Conservation (phyloP, 768 basidiomycete genomes). For the Gymnopilus junonius region DNA sequence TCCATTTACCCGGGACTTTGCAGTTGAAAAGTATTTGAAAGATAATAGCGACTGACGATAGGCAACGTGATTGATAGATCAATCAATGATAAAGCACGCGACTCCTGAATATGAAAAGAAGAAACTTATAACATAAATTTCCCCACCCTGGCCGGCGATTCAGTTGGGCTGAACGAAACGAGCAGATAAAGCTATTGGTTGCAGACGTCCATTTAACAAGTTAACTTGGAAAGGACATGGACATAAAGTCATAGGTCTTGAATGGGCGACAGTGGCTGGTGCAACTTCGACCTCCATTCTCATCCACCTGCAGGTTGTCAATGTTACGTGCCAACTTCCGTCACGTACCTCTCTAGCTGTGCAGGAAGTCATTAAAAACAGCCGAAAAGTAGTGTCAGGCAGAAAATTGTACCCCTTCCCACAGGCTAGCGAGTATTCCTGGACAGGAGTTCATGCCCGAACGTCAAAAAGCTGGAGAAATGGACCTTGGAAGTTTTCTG, state of each 20-base stretch:
- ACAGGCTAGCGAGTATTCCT: background rate
- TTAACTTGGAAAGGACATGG: background rate
- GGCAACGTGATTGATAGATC: background rate
- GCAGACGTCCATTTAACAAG: background rate
- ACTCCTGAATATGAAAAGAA: background rate
- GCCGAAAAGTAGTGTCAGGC: background rate
- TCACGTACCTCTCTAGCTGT: background rate
- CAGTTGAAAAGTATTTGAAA: background rate
- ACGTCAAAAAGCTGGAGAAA: background rate
- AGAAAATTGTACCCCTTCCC: background rate
- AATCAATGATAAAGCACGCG: background rate
- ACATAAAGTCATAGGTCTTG: background rate
- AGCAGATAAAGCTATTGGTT: background rate
- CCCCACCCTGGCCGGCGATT: background rate
- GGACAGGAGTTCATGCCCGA: background rate
- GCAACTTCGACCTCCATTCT: background rate
- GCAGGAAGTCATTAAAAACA: background rate
- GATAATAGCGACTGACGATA: background rate
- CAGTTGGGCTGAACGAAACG: too few relatives aligned
- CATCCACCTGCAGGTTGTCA: too few relatives aligned
- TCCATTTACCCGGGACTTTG: background rate
- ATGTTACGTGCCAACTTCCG: background rate
- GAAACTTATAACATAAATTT: background rate
- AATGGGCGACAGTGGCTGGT: background rate
- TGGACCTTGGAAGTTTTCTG: conserved; percentile 10